Evolutionary conservation across 2,329 filamentous ascomycete species (phyloP), one percentile per base, ranked within the genome.

Genomic region (Nemania sp.): DNA sequence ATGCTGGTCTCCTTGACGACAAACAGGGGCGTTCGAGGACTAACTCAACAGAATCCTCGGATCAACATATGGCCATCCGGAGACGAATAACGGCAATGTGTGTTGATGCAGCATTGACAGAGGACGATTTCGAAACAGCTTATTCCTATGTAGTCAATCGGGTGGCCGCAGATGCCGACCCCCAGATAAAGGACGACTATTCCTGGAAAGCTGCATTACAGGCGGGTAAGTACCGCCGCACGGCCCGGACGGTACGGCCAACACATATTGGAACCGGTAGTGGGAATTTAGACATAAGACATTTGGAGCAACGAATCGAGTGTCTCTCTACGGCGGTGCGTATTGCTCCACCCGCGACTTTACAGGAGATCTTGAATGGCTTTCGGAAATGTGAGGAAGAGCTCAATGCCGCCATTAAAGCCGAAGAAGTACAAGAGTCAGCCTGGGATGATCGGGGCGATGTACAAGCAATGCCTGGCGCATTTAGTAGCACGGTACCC

Each of bases 81-180:
- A 88, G 87, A 55, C 87, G 92, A 32, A 89, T 96, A 58, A 90
- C 89, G 5, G 90, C 91, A 66, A 93, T 95, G 91, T 93, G 92
- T 70, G 89, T 95, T 47, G 90, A 93, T 76, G 89, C 91, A 15
- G 92, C 93, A 13, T 84, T 96, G 0, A 84, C 85, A 10, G 92
- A 94, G 76, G 90, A 94, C 70, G 93, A 89, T 76, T 96, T 96
- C 69, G 93, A 97, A 77, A 96, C 93, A 0, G 93, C 93, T 11
- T 96, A 95, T 77, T 94, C 92, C 0, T 95, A 93, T 75, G 90
- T 94, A 1, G 87, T 93, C 54, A 93, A 89, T 75, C 88, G 91
- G 24, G 83, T 96, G 0, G 83, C 85, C 7, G 77, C 80, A 8
- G 75, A 79, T 29, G 73, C 61, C 66, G 76, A 73, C 72, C 60